Percentiles rank a stretch among this genome's conserved stretches.
Conservation (phyloP, 257 asterid species). For the Solanum dulcamara region DNA sequence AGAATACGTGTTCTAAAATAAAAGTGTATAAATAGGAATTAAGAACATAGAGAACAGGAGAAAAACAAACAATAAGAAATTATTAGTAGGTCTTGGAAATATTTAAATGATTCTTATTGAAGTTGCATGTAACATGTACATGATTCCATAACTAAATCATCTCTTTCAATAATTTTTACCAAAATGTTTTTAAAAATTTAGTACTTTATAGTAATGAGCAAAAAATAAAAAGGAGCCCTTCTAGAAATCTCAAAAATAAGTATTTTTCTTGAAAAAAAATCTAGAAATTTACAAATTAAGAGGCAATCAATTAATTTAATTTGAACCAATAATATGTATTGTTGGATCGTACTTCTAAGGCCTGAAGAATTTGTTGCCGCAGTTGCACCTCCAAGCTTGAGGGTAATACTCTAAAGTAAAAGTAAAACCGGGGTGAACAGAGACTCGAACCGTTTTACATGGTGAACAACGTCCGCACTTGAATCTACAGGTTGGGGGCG, state of each 20-base stretch:
- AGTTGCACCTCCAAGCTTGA: slow-evolving; percentile 33
- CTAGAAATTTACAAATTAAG: not conserved
- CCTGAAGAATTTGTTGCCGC: slow-evolving; percentile 18
- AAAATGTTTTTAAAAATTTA: not conserved
- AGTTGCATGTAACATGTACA: not conserved
- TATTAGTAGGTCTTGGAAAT: not conserved
- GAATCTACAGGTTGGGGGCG: not conserved
- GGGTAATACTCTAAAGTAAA: slow-evolving; percentile 14
- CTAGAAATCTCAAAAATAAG: not conserved
- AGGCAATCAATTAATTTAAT: no score
- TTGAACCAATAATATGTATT: not conserved
- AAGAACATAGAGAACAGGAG: not conserved
- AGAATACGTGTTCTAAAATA: not conserved
- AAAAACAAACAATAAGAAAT: not conserved
- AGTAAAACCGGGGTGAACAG: not conserved
- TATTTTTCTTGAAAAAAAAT: not conserved
- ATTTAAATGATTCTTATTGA: not conserved
- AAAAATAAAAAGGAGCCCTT: not conserved
- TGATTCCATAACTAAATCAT: not conserved
- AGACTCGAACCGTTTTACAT: not conserved
- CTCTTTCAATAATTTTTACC: not conserved
- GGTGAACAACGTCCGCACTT: not conserved
- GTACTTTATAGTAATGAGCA: not conserved
- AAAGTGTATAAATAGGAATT: not conserved
- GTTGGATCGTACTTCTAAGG: not conserved